A percentile compares a stretch with the other conserved stretches of the same genome.
Evolutionary conservation across 306 rosid species (phyloP).

Genomic region (Biancaea sappan): DNA sequence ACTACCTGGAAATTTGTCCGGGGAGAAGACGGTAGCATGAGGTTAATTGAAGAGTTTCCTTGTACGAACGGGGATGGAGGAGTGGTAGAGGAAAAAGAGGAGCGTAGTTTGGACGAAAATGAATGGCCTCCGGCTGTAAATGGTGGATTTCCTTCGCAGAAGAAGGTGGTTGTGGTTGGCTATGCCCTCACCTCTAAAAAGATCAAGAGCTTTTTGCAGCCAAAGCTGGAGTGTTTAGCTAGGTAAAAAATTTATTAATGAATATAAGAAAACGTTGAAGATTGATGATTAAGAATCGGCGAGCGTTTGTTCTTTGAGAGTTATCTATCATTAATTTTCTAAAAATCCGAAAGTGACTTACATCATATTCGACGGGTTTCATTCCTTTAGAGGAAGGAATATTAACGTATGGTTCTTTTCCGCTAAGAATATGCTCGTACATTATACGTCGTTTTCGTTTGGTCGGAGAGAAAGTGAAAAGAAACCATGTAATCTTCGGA

Average conservation of each 20-base stretch:
- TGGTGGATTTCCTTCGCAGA: slow-evolving; percentile 47
- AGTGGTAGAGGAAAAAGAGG: slow-evolving; percentile 34
- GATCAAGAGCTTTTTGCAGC: slow-evolving; percentile 90
- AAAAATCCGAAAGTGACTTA: not conserved
- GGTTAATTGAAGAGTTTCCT: slow-evolving; percentile 56
- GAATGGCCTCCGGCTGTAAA: slow-evolving; percentile 46
- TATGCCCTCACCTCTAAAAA: slow-evolving; percentile 95
- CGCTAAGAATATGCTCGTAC: slow-evolving; percentile 23
- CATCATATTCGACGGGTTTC: not conserved
- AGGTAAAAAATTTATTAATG: slow-evolving; percentile 47
- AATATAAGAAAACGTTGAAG: not conserved
- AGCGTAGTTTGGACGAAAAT: slow-evolving; percentile 25
- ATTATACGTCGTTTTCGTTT: slow-evolving; percentile 51
- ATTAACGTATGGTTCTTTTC: slow-evolving; percentile 22
- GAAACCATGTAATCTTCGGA: slow-evolving; percentile 22
- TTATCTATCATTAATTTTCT: not conserved
- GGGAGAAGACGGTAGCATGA: slow-evolving; percentile 26
- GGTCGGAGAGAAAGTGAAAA: slow-evolving; percentile 47
- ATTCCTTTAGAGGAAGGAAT: slow-evolving; percentile 4
- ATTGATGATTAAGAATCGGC: not conserved
- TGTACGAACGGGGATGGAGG: slow-evolving; percentile 41
- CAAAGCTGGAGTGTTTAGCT: slow-evolving; percentile 84
- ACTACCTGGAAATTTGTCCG: not conserved
- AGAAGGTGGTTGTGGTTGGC: slow-evolving; percentile 67
- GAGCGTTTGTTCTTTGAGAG: not conserved